Base-by-base conservation (phyloP, 768 basidiomycete genomes). In the Polyporus arcularius region DNA sequence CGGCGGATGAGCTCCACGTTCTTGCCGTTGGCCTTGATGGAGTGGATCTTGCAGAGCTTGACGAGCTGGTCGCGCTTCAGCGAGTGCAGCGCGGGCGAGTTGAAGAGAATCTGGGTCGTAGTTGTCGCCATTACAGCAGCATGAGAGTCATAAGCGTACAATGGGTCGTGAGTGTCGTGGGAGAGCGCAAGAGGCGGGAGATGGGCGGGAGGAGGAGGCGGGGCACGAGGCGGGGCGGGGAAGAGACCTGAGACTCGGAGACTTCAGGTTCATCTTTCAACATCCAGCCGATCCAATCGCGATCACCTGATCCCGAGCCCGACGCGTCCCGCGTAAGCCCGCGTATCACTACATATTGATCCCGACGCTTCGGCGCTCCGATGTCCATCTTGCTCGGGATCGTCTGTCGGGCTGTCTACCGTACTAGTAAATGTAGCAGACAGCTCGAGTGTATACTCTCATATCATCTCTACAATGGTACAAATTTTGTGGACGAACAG, bases 1-100 rank as follows among this genome's bases (percentile, higher is more conserved):
- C 83, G 82, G 40, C 85, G 79, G 63, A 94, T 81, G 60, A 94
- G 79, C 4, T 93, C 90, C 4, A 75, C 72, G 66, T 88, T 94
- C 81, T 93, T 94, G 18, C 92, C 92, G 16, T 81, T 80, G 0
- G 89, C 91, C 73, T 90, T 92, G 70, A 94, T 79, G 0, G 84
- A 79, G 71, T 94, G 89, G 32, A 87, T 82, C 73, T 93, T 93
- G 84, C 92, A 94, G 53, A 94, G 80, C 63, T 89, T 90, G 55
- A 91, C 81, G 45, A 94, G 88, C 69, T 94, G 92, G 48, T 90
- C 86, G 51, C 92, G 88, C 70, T 91, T 92, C 45, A 94, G 82
- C 21, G 90, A 88, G 70, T 92, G 85, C 31, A 94, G 74, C 2
- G 92, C 92, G 0, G 92, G 89, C 4, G 91, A 91, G 73, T 94